phyloP scores from a whole-genome alignment of 306 rosid genomes.

The Begonia loranthoides region DNA sequence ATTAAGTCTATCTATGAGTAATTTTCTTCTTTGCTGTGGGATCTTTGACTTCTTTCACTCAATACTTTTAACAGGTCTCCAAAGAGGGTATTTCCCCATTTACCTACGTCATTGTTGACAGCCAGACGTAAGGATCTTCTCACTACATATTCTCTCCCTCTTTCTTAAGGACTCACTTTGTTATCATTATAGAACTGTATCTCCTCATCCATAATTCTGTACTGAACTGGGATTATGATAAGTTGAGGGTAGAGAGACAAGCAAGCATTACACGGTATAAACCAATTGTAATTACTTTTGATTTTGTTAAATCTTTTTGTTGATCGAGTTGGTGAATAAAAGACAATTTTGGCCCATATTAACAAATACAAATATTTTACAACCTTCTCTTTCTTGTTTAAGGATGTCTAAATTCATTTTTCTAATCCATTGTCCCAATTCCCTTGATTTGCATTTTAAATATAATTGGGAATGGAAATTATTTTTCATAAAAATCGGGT shows the following conservation, averaged over 20 bases:
- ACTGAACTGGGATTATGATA: background rate
- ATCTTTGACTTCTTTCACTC: slow-evolving; percentile 8
- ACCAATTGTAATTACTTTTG: too few relatives aligned
- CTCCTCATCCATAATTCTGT: background rate
- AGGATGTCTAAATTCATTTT: too few relatives aligned
- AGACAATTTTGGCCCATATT: too few relatives aligned
- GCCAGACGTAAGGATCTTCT: slow-evolving; percentile 51
- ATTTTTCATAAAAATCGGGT: too few relatives aligned
- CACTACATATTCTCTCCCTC: slow-evolving; percentile 3
- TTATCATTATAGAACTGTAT: background rate
- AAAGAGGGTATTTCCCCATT: slow-evolving; percentile 79
- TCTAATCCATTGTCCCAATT: too few relatives aligned
- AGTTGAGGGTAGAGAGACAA: background rate
- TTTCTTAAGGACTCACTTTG: background rate
- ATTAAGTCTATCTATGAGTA: background rate
- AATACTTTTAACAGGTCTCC: slow-evolving; percentile 43
- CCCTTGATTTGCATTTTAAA: too few relatives aligned
- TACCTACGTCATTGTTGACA: slow-evolving; percentile 80
- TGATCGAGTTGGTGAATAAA: too few relatives aligned
- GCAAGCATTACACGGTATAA: too few relatives aligned
- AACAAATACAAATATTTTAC: too few relatives aligned
- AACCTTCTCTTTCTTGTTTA: too few relatives aligned
- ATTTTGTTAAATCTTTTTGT: too few relatives aligned
- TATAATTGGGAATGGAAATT: too few relatives aligned
- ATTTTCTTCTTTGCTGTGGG: background rate